Base-by-base conservation (phyloP, 2,329 filamentous ascomycete species). In the Trichoderma breve region DNA sequence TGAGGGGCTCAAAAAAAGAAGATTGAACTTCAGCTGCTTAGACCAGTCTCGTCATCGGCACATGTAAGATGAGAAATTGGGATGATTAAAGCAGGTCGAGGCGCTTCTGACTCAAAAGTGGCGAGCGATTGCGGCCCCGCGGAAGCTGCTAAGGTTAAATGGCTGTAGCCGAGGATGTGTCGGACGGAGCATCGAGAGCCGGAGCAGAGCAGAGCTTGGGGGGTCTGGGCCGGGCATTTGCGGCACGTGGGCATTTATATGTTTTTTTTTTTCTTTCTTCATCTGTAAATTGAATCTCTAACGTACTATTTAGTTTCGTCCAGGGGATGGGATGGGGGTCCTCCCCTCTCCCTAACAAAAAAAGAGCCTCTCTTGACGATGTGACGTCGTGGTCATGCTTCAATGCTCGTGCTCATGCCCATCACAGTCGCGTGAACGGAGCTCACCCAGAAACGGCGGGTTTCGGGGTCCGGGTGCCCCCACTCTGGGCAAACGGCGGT, bases 31-130 rank as follows among this genome's bases (percentile, higher is more conserved):
- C 12, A 34, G 66, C 55, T 61, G 55, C 55, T 51, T 69, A 61
- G 39, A 28, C 39, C 9, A n/a, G 21, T 14, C 28, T 63, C 61
- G 61, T 63, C 61, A 63, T 63, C 34, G 34, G 55, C 55, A 58
- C 55, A 32, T 58, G 66, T 47, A 69, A 61, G 66, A 61, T 34
- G 53, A 60, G 30, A 63, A 64, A 51, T 32, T 64, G 24, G 28
- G 30, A 47, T 26, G 39, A 3, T 64, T 64, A 3, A 6, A 12
- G 36, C 9, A 32, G 3, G 63, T 60, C 18, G 51, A 51, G 64
- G 28, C 62, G 47, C 62, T 57, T 75, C 74, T 76, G 75, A 76
- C 67, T 76, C 75, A 76, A 39, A 39, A 76, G 69, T 62, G 36
- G 53, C 62, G 70, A 72, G 73, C 74, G 74, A 74, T 72, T 70